Evolutionary conservation across 2,329 filamentous ascomycete genomes (phyloP), one percentile per base, ranked within the genome.

Genomic region (Colletotrichum agaves): DNA sequence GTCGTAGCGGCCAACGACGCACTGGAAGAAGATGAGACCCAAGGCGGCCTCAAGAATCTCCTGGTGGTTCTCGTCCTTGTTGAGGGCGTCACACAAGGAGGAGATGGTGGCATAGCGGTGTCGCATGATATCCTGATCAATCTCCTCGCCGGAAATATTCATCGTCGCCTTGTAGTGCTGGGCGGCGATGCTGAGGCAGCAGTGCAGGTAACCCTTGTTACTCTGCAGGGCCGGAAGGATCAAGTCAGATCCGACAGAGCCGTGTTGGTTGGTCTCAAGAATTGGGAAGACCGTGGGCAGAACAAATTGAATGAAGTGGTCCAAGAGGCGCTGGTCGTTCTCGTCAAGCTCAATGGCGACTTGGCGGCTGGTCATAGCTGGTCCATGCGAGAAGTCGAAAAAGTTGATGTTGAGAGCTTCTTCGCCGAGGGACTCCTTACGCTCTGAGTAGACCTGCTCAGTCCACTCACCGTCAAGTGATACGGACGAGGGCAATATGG

Each of bases 11-110:
- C 95, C 95, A 71, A 98, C 95, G 27, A 93, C 91, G 81, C 92
- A 96, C 77, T 97, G 93, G 83, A 98, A 97, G 82, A 97, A 96
- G 77, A 98, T 97, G 88, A 98, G 94, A 58, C 93, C 94, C 5
- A 98, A 86, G 0, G 94, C 94, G 1, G 95, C 94, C 79, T 98
- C 95, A 12, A 98, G 88, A 73, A 97, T 97, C 78, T 96, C 89
- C 67, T 91, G 87, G 77, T 97, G 94, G 76, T 97, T 86, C 75
- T 91, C 90, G 76, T 98, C 94, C 67, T 86, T 85, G 75, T 90
- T 90, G 63, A 98, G 86, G 0, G 93, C 90, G 70, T 94, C 90
- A 78, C 94, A 97, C 3, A 98, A 87, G 72, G 93, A 90, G 8
- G 91, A 91, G 73, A 98, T 93, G 44, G 94, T 95, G 37, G 93